phyloP scores from a whole-genome alignment of 805 yeast genomes.

The Spathaspora sp. region DNA sequence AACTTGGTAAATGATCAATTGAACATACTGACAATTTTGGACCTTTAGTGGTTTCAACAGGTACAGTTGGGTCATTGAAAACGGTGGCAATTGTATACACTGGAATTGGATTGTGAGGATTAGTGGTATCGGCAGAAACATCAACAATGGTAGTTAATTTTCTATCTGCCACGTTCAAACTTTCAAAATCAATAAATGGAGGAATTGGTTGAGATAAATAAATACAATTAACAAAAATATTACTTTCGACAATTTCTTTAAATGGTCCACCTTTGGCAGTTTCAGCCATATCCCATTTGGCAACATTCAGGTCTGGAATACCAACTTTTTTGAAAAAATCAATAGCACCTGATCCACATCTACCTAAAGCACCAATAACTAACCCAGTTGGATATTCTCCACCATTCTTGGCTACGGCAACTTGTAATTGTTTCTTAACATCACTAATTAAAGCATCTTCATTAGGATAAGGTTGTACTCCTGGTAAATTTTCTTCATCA shows the following conservation, averaged over 20 bases:
- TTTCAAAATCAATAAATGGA: constrained; percentile 74
- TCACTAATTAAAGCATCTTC: constrained; percentile 73
- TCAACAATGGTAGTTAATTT: constrained; percentile 89
- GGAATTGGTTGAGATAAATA: constrained; percentile 91
- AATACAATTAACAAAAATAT: constrained; percentile 93
- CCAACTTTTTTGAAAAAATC: constrained; percentile 81
- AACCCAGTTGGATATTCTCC: constrained; percentile 73
- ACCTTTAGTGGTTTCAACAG: constrained; percentile 72
- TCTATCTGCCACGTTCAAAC: constrained; percentile 66
- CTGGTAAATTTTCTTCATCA: constrained; percentile 68
- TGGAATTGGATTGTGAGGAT: constrained; percentile 97
- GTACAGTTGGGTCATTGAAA: constrained; percentile 86
- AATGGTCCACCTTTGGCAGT: constrained; percentile 98
- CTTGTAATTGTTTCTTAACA: constrained; percentile 55
- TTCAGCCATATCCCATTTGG: constrained; percentile 96
- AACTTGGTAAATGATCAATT: constrained; percentile 93
- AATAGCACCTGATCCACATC: constrained; percentile 98
- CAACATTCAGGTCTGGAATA: constrained; percentile 76
- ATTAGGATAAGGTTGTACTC: constrained; percentile 77
- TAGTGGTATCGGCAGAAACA: constrained; percentile 98
- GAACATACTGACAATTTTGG: constrained; percentile 89
- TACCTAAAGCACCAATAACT: constrained; percentile 95
- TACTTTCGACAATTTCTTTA: constrained; percentile 81
- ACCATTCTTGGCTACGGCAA: constrained; percentile 55
- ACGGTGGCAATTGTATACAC: constrained; percentile 88